Evolutionary conservation across 2,329 filamentous ascomycete species (phyloP), one percentile per base, ranked within the genome.

Genomic region (Dactylellina cionopaga): DNA sequence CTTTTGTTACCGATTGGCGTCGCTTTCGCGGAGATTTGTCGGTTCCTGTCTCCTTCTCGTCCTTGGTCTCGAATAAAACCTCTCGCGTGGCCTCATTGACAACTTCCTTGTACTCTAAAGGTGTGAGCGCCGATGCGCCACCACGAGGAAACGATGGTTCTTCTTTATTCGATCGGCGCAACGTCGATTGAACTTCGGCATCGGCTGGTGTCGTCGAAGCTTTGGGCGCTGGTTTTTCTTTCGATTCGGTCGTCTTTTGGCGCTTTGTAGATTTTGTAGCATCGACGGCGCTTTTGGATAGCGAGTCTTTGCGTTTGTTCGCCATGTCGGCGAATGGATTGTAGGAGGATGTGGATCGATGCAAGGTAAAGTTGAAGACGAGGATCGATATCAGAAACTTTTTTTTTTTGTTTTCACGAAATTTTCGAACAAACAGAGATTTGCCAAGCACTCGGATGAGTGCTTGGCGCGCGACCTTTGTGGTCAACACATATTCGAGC

Each of bases 31-130:
- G 76, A 55, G 78, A 77, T 41, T 75, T 77, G 76, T 81, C 81
- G 41, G 77, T 75, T 60, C 82, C 83, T 73, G 85, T 83, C 25
- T 81, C 79, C 43, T 82, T 81, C 64, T 85, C 84, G 54, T 83
- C 82, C 49, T 86, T 87, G 77, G 96, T 89, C 81, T 98, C 95
- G 79, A 94, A 95, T 37, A 96, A 83, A 39, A 93, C 95, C 83
- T 99, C 95, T 77, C 90, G 89, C 79, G 91, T 95, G 46, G 95
- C 95, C 81, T 98, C 90, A 68, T 96, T 89, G 78, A 95, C 90
- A 74, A 99, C 98, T 81, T 98, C 92, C 82, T 96, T 97, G 79
- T 96, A 91, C 80, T 99, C 95, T 55, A 99, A 84, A 17, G 95
- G 93, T 1, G 95, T 97, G 79, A 99, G 83, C 56, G 96, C 85